Percentiles rank a stretch among this genome's conserved stretches.
Conservation (phyloP, 2,329 filamentous ascomycete genomes). For the Aspergillus costaricaensis region DNA sequence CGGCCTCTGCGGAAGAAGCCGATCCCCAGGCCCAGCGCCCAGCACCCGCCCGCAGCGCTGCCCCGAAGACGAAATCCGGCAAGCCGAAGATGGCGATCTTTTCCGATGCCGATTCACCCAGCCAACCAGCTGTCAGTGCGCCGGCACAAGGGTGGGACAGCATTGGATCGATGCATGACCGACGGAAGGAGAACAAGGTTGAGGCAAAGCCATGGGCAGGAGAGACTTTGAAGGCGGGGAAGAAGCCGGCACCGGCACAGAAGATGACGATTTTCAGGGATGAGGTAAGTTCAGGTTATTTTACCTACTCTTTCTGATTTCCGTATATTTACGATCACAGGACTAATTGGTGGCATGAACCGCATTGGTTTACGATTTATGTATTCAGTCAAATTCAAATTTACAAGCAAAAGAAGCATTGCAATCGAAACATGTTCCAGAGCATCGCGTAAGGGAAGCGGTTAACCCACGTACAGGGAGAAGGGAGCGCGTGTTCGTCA, state of each 20-base stretch:
- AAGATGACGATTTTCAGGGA: constrained; percentile 97
- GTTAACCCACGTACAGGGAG: constrained; percentile 80
- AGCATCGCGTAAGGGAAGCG: constrained; percentile 75
- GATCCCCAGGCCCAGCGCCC: constrained; percentile 68
- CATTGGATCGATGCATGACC: constrained; percentile 80
- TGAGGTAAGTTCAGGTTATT: constrained; percentile 69
- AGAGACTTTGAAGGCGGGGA: constrained; percentile 84
- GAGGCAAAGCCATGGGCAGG: constrained; percentile 89
- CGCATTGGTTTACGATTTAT: constrained; percentile 47
- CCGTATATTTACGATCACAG: constrained; percentile 86
- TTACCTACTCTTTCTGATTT: constrained; percentile 42
- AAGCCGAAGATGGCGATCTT: constrained; percentile 89
- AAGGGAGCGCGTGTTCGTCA: constrained; percentile 82
- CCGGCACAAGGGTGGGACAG: constrained; percentile 81
- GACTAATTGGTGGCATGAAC: constrained; percentile 76
- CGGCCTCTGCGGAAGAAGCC: constrained; percentile 45
- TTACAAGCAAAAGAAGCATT: constrained; percentile 40
- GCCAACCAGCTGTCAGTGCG: constrained; percentile 56
- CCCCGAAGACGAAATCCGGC: constrained; percentile 61
- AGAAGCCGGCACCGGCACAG: constrained; percentile 71
- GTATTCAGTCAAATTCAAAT: constrained; percentile 54
- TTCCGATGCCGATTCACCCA: constrained; percentile 70
- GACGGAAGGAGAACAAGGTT: constrained; percentile 90
- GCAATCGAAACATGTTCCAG: constrained; percentile 61
- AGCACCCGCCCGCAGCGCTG: constrained; percentile 50